Conservation (phyloP, 2,329 filamentous ascomycete genomes). For the Thielaviopsis cerberus region DNA sequence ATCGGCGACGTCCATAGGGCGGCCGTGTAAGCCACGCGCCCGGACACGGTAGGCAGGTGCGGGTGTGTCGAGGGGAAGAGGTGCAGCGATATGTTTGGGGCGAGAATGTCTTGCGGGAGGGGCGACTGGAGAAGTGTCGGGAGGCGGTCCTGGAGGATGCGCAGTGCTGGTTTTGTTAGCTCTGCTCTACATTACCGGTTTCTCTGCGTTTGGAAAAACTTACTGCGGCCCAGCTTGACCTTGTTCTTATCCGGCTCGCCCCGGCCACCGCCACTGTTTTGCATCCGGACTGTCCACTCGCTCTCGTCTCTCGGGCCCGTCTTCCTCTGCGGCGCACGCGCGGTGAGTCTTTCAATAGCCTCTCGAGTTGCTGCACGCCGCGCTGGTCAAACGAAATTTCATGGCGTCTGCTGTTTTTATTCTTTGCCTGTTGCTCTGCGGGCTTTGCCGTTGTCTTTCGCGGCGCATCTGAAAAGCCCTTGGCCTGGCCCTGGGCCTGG, state of each 20-base stretch:
- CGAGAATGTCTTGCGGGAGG: conserved; percentile 56
- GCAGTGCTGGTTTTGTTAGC: conserved; percentile 29
- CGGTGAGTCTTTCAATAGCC: conserved; percentile 2
- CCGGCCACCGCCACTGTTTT: neutral
- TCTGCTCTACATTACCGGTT: no score
- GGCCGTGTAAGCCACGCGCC: conserved; percentile 75
- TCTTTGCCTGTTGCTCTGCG: neutral
- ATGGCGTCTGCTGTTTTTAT: neutral
- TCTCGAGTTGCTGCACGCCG: conserved; percentile 5
- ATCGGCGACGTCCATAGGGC: conserved; percentile 92
- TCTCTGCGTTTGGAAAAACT: no score
- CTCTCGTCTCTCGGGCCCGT: neutral
- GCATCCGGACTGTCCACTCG: neutral
- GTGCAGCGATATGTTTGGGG: conserved; percentile 52
- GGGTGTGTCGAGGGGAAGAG: conserved; percentile 63
- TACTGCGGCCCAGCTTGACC: conserved; percentile 45
- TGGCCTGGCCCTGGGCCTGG: neutral
- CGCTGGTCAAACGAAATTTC: conserved; percentile 2
- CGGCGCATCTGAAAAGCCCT: no score
- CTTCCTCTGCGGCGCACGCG: conserved; percentile 3
- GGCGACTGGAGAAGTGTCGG: conserved; percentile 48
- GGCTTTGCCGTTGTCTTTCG: neutral
- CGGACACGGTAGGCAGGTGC: conserved; percentile 79
- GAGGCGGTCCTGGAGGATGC: conserved; percentile 46
- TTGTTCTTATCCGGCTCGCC: conserved; percentile 33